phyloP scores from a whole-genome alignment of 2,329 filamentous ascomycete genomes.

The Claviceps pazoutovae region DNA sequence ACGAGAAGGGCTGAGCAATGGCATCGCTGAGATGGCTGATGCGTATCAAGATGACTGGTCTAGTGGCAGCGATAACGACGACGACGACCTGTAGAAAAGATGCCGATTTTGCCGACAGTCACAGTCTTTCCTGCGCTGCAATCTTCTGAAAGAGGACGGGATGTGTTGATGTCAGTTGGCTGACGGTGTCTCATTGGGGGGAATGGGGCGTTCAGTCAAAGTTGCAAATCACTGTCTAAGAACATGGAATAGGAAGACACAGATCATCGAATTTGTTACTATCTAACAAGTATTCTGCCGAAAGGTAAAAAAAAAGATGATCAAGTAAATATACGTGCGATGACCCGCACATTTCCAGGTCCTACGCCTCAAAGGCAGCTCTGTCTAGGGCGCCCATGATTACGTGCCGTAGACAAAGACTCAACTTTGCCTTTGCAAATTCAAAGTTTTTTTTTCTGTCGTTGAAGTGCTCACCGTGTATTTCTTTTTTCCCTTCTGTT shows the following conservation, averaged over 20 bases:
- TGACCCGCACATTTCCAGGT: neutral
- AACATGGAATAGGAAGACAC: neutral
- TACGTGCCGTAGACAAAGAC: neutral
- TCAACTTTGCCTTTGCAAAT: neutral
- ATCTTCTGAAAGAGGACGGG: too few relatives aligned
- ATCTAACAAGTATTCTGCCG: neutral
- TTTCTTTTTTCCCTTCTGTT: neutral
- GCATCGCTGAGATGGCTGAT: slow-evolving; percentile 69
- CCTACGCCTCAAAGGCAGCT: neutral
- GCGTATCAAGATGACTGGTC: slow-evolving; percentile 83
- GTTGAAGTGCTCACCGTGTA: slow-evolving; percentile 1
- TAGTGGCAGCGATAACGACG: slow-evolving; percentile 57
- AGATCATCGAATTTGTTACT: neutral
- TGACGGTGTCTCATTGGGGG: neutral
- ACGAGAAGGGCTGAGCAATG: slow-evolving; percentile 68
- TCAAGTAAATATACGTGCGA: neutral
- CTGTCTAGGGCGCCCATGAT: neutral
- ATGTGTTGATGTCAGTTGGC: too few relatives aligned
- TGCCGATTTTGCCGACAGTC: too few relatives aligned
- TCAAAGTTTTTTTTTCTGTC: neutral
- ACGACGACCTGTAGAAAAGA: slow-evolving; percentile 36
- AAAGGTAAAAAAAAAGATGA: neutral
- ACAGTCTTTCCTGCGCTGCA: too few relatives aligned
- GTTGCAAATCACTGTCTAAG: neutral
- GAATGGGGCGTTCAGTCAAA: neutral